Evolutionary conservation across 495 filamentous ascomycete genomes (phyloP), one percentile per base, ranked within the genome.

Genomic region (Clohesyomyces aquaticus): DNA sequence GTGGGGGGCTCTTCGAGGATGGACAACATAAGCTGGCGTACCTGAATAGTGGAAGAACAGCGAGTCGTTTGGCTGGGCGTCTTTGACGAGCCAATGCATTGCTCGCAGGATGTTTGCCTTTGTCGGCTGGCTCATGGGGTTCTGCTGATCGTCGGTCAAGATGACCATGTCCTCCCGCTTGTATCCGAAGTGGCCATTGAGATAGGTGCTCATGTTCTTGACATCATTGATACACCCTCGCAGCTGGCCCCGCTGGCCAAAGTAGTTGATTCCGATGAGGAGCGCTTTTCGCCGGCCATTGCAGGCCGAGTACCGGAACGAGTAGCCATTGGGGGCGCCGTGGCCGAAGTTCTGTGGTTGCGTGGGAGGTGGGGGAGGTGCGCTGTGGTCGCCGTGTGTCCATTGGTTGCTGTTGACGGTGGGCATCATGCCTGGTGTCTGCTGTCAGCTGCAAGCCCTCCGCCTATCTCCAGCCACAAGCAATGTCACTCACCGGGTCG

Each of bases 31-130:
- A 12, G 21, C n/a, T 1, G 27, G 71, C 87, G 66, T 76, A 94
- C 91, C 93, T 23, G 94, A 98, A 74, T 96, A 98, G 75, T 98
- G 94, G 80, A 98, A 97, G 79, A 98, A 98, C 35, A 98, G 82
- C 12, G 94, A 96, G 71, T 98, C 94, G 72, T 97, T 96, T 0
- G 94, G 90, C 55, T 83, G 84, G 19, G 93, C 93, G 74, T 96
- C 93, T 76, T 96, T 97, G 38, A 98, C 91, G 26, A 98, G 79
- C 94, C 94, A 98, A 75, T 96, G 93, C 94, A 98, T 98, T 21
- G 94, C 94, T 19, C 95, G 84, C 25, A 98, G 77, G 58, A 98
- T 97, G 71, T 98, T 98, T 56, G 88, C 88, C 76, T 96, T 96
- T 0, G 92, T 96, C 16, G 94, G 94, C 75, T 96, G 91, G 76